Evolutionary conservation across 2,329 filamentous ascomycete genomes (phyloP).

Genomic region (Beauveria sp.): DNA sequence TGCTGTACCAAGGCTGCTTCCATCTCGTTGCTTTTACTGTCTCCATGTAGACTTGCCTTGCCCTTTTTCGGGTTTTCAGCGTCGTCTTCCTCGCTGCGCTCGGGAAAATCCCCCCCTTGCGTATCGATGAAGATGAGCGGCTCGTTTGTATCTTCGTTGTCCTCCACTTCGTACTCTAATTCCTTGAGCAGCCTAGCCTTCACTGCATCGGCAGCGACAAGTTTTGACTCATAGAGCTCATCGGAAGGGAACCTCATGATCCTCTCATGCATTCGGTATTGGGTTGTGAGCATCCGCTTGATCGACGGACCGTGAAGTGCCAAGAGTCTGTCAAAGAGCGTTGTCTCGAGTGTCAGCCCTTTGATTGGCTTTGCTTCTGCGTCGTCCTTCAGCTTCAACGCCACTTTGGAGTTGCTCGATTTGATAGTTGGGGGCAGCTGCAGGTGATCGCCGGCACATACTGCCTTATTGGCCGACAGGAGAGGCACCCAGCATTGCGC

Average conservation of each 20-base stretch:
- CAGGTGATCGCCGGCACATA: slow-evolving; percentile 89
- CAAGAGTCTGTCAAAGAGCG: slow-evolving; percentile 84
- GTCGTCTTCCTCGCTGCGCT: slow-evolving; percentile 70
- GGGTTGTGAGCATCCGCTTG: slow-evolving; percentile 91
- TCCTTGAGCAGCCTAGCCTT: slow-evolving; percentile 67
- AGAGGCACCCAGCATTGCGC: slow-evolving; percentile 96
- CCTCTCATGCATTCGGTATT: slow-evolving; percentile 94
- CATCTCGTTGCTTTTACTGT: slow-evolving; percentile 86
- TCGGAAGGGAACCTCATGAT: slow-evolving; percentile 95
- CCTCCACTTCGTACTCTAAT: slow-evolving; percentile 67
- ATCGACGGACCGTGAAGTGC: slow-evolving; percentile 72
- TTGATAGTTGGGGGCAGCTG: slow-evolving; percentile 95
- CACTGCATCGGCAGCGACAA: slow-evolving; percentile 75
- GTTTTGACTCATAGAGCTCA: slow-evolving; percentile 74
- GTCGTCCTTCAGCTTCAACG: slow-evolving; percentile 29
- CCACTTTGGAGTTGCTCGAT: slow-evolving; percentile 52
- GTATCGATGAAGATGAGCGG: slow-evolving; percentile 93
- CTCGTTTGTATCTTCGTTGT: slow-evolving; percentile 79
- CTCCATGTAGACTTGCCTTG: slow-evolving; percentile 37
- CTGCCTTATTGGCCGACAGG: slow-evolving; percentile 70
- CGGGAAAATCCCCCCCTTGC: slow-evolving; percentile 85
- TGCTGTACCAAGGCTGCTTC: slow-evolving; percentile 74
- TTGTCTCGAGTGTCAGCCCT: slow-evolving; percentile 68
- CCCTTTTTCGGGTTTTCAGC: slow-evolving; percentile 36
- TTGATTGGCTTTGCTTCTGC: slow-evolving; percentile 33